Base-by-base conservation (phyloP, 2,329 filamentous ascomycete species). In the Fusarium sp. region DNA sequence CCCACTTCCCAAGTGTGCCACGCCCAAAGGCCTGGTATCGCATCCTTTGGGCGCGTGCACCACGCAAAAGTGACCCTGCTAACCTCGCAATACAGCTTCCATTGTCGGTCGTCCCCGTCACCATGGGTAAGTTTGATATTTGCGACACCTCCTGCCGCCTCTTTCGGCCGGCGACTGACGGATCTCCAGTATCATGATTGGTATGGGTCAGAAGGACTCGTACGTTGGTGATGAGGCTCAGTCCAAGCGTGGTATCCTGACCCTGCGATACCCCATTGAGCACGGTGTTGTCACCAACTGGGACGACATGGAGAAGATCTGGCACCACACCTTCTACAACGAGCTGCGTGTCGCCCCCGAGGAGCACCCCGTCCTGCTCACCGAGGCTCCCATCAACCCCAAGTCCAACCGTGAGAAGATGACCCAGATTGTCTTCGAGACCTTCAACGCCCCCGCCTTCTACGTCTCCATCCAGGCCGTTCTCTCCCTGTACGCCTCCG, bases 321-420 rank as follows among this genome's bases (percentile, higher is more conserved):
- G 96, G 96, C 96, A 99, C 88, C 96, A 99, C 94, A 98, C 96
- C 85, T 99, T 99, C 92, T 99, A 98, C 94, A 99, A 99, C 90
- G 96, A 99, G 91, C 92, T 99, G 84, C 96, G 96, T 96, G 96
- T 99, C 78, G 96, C 96, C 82, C 96, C 96, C 82, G 96, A 99
- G 92, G 96, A 99, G 93, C 96, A 99, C 92, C 96, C 96, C 82
- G 95, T 98, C 85, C 92, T 99, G 85, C 92, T 99, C 87, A 99
- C 96, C 81, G 96, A 99, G 91, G 96, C 96, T 82, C 96, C 96
- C 81, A 98, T 99, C 93, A 99, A 99, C 93, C 96, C 96, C 87
- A 98, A 98, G 92, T 97, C 94, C 90, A 99, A 99, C 92, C 94
- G 96, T 93, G 96, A 99, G 92, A 99, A 99, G 95, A 99, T 99